These are phyloP conservation scores for Tilletia setariae DNA, from an alignment of 1,284 basidiomycete species.

Conservation along the genomic window DNA sequence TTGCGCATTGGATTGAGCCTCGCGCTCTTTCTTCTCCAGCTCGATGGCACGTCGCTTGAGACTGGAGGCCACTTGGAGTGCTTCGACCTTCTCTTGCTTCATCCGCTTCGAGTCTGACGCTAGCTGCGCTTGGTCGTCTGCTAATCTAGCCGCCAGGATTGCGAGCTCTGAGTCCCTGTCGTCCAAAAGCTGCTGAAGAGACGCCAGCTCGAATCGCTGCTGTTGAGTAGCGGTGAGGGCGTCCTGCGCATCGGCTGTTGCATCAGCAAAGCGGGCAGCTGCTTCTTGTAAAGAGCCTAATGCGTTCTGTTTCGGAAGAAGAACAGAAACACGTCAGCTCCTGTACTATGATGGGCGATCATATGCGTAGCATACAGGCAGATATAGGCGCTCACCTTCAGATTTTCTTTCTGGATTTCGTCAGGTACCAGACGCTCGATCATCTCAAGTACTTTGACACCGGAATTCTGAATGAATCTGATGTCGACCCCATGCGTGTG, in stretches of 20 bases:
- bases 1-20: not conserved
- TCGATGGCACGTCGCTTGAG: not conserved
- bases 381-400: not conserved
- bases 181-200: not conserved
- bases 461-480: not conserved
- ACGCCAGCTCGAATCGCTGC: not conserved
- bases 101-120: not conserved
- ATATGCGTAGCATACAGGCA: not conserved
- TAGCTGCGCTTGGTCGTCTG: not conserved
- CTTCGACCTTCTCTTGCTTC: not conserved
- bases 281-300: not conserved
- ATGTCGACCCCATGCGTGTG: not conserved
- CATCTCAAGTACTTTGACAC: not conserved
- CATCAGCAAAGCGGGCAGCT: not conserved
- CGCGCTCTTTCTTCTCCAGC: not conserved
- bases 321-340: not conserved
- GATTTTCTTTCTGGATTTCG: not conserved
- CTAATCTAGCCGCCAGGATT: not conserved
- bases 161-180: conserved; percentile 3
- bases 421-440: conserved; percentile 5
- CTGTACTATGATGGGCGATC: not conserved
- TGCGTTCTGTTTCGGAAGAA: not conserved
- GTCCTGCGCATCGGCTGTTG: not conserved
- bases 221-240: too few species aligned
- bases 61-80: not conserved